These are phyloP conservation scores for Solanum boliviense DNA, from an alignment of 257 asterid genomes.

Conservation along the genomic window DNA sequence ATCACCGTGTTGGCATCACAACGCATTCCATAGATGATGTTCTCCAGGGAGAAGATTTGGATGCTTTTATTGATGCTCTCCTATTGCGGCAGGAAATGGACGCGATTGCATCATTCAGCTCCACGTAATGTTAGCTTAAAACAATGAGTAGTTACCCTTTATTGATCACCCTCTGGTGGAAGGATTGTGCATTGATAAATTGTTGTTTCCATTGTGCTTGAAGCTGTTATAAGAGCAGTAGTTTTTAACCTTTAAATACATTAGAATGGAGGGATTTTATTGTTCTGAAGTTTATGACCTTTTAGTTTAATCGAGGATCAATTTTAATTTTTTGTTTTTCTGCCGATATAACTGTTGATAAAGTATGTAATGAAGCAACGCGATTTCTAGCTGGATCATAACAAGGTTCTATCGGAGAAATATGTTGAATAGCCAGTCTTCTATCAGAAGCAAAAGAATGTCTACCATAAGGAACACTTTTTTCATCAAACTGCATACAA, in stretches of 20 bases:
- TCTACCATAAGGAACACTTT: too few species aligned
- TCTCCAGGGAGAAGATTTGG: constrained; percentile 79
- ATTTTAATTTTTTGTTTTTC: too few species aligned
- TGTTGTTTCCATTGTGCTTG: background rate
- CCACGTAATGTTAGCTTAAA: constrained; percentile 4
- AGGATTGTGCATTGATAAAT: background rate
- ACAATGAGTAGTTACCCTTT: background rate
- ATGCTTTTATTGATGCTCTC: constrained; percentile 69
- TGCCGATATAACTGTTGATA: too few species aligned
- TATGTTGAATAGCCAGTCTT: too few species aligned
- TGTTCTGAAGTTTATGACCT: too few species aligned
- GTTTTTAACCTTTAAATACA: background rate
- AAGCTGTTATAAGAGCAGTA: background rate
- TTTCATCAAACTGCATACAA: too few species aligned
- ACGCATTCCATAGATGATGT: constrained; percentile 66
- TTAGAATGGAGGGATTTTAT: background rate
- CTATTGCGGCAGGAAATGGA: constrained; percentile 86
- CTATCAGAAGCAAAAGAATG: too few species aligned
- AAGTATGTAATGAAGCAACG: too few species aligned
- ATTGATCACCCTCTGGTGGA: background rate
- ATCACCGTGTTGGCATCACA: constrained; percentile 92
- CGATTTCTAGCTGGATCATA: too few species aligned
- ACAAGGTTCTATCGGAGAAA: too few species aligned
- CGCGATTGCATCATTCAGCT: constrained; percentile 66
- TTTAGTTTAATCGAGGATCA: too few species aligned